Evolutionary conservation across 164 flowering plant species (phyloP).

Genomic region (Stephania yunnanensis): DNA sequence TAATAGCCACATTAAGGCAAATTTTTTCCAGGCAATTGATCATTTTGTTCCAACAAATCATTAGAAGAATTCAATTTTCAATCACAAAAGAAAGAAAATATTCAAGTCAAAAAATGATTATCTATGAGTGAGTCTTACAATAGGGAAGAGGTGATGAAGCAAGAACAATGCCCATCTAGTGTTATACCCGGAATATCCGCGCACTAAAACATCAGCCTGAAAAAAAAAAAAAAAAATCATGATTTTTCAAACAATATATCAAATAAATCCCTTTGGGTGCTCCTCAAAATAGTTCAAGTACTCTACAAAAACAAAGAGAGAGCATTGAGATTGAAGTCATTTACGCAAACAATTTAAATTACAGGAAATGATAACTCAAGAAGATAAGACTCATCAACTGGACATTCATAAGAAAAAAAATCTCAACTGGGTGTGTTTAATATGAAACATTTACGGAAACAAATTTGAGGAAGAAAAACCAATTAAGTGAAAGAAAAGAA

Average conservation of each 20-base stretch:
- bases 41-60: neutral
- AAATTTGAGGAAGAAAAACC: neutral
- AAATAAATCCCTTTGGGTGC: neutral
- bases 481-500: slow-evolving; percentile 7
- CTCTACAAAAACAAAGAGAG: neutral
- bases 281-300: neutral
- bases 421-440: neutral
- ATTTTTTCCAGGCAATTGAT: neutral
- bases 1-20: neutral
- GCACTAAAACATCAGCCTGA: slow-evolving; percentile 71
- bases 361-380: neutral
- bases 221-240: neutral
- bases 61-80: neutral
- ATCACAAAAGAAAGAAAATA: neutral
- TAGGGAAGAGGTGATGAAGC: slow-evolving; percentile 64
- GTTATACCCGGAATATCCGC: slow-evolving; percentile 94
- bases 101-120: neutral
- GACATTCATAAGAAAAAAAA: neutral
- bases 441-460: neutral
- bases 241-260: neutral
- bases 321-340: neutral
- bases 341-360: too few relatives aligned
- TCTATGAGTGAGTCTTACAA: slow-evolving; percentile 27
- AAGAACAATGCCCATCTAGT: slow-evolving; percentile 88
- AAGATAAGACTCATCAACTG: neutral